Evolutionary conservation across 345 rosid species (phyloP).

Genomic region (Ceriops decandra): DNA sequence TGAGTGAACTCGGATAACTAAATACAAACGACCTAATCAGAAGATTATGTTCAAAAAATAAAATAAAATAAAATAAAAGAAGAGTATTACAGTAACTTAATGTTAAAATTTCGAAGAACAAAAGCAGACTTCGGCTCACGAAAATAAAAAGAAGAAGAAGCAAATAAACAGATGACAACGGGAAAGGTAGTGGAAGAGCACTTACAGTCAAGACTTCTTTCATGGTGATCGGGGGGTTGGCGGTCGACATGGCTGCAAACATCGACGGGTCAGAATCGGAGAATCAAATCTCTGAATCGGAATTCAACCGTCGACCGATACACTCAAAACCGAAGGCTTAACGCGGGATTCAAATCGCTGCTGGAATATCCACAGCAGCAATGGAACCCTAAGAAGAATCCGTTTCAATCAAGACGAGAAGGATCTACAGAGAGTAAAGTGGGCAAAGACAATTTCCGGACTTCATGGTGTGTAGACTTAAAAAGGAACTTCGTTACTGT

Average conservation of each 20-base stretch:
- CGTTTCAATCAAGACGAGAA: constrained; percentile 1
- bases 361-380: constrained; percentile 16
- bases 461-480: too few species aligned
- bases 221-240: constrained; percentile 17
- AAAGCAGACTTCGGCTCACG: too few species aligned
- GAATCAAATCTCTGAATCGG: constrained; percentile 38
- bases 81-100: too few species aligned
- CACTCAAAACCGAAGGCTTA: neutral
- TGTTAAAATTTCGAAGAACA: too few species aligned
- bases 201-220: constrained; percentile 17
- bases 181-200: constrained; percentile 79
- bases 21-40: too few species aligned
- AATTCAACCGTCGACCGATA: constrained; percentile 10
- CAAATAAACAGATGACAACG: constrained; percentile 34
- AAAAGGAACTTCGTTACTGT: too few species aligned
- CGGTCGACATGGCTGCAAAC: constrained; percentile 15
- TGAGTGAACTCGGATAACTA: too few species aligned
- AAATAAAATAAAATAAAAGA: too few species aligned
- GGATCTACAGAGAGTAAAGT: neutral
- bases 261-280: constrained; percentile 17
- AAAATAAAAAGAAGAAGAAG: too few species aligned
- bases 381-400: constrained; percentile 7
- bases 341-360: constrained; percentile 16
- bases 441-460: neutral
- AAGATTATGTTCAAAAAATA: too few species aligned